Percentiles rank a stretch among this genome's conserved stretches.
These are phyloP conservation scores for Lojkania enalia DNA, from an alignment of 2,329 filamentous ascomycete genomes.

Conservation along the genomic window DNA sequence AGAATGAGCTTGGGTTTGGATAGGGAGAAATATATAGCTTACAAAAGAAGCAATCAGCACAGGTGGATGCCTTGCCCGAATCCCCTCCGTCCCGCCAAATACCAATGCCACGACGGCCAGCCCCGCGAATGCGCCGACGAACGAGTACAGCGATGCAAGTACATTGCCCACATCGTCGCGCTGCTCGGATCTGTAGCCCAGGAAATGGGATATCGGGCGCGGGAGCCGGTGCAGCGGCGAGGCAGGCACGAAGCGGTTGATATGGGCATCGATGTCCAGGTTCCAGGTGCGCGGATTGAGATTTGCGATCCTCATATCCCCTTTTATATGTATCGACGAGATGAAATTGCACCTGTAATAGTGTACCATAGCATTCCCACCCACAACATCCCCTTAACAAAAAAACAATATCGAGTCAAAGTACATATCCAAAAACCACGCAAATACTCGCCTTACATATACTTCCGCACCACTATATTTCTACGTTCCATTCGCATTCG, in stretches of 20 bases:
- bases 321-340: too few species aligned
- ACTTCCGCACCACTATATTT: too few species aligned
- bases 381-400: too few species aligned
- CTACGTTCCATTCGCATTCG: too few species aligned
- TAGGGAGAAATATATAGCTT: slow-evolving; percentile 16
- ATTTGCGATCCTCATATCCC: too few species aligned
- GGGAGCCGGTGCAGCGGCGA: slow-evolving; percentile 69
- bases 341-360: too few species aligned
- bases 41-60: slow-evolving; percentile 50
- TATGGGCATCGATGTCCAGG: slow-evolving; percentile 75
- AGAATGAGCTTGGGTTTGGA: neutral
- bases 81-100: slow-evolving; percentile 45
- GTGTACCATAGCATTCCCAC: too few species aligned
- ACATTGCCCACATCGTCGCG: slow-evolving; percentile 47
- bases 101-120: slow-evolving; percentile 48
- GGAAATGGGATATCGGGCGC: slow-evolving; percentile 65
- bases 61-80: slow-evolving; percentile 46
- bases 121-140: slow-evolving; percentile 50
- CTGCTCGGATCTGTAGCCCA: slow-evolving; percentile 52
- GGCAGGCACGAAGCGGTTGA: slow-evolving; percentile 71
- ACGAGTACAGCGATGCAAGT: slow-evolving; percentile 48
- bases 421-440: too few species aligned
- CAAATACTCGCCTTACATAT: too few species aligned
- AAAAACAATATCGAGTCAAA: too few species aligned
- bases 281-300: too few species aligned